Evolutionary conservation across 345 rosid genomes (phyloP), one percentile per base, ranked within the genome.

Genomic region (Combretum micranthum): DNA sequence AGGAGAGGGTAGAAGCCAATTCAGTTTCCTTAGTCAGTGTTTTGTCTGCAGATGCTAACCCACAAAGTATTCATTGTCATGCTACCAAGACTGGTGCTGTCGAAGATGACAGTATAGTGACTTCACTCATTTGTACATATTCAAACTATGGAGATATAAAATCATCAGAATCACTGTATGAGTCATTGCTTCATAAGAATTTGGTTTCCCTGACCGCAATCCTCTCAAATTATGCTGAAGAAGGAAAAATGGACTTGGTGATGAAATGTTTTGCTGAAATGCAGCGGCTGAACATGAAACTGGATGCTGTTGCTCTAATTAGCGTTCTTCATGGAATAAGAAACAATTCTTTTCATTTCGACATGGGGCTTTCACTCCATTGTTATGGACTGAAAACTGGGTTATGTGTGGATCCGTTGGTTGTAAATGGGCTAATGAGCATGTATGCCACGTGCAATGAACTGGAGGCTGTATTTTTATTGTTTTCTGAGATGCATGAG

Each of bases 221-320:
- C 53, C 67, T 81, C 66, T 76, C 85, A 20, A 62, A 81, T 70
- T 82, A 84, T 63, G 84, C 84, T 0, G 95, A 77, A 65, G 69
- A 49, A 54, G 87, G 85, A 65, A 68, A 80, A 56, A 69, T 80
- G 64, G 67, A 52, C 32, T 16, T 22, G 37, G 80, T 46, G 44
- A 63, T 83, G 60, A 61, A 54, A 17, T 68, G 70, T 72, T 84
- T 86, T 56, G 52, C 77, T 54, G 67, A 52, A 64, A 79, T 83
- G 75, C 73, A 62, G 48, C 72, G 39, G 51, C 47, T 78, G 17
- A 70, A 75, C 66, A 66, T 76, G 84, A 79, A 74, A 69, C 57
- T 73, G 47, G 97, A 87, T 77, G 86, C 76, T n/a, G 80, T 90
- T 60, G 90, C 93, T 60, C 67, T 90, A 68, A 69, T 83, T 20